A percentile compares a stretch with the other conserved stretches of the same genome.
These are phyloP conservation scores for Emericellopsis terricola DNA, from an alignment of 495 filamentous ascomycete species.

Conservation along the genomic window DNA sequence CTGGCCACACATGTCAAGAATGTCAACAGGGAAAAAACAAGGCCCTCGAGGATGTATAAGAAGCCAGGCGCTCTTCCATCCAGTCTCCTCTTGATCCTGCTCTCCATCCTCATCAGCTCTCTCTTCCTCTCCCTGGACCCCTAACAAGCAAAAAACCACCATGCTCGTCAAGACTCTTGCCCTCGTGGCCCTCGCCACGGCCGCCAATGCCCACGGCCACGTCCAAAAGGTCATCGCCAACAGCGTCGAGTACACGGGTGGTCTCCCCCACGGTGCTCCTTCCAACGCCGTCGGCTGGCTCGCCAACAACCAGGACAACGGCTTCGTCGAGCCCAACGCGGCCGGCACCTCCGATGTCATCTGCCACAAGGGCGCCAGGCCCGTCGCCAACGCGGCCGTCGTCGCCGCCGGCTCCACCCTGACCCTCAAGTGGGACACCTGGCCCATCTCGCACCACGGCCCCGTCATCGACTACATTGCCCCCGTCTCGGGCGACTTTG, in stretches of 20 bases:
- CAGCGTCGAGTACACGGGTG: conserved; percentile 28
- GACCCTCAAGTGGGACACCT: conserved; percentile 32
- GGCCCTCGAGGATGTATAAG: too few species aligned
- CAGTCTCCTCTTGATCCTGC: too few species aligned
- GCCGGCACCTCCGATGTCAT: conserved; percentile 27
- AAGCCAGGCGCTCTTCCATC: too few species aligned
- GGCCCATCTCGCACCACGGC: conserved; percentile 30
- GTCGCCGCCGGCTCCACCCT: conserved; percentile 29
- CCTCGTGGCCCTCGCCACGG: conserved; percentile 26
- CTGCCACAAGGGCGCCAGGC: conserved; percentile 27
- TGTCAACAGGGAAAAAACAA: too few species aligned
- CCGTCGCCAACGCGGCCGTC: conserved; percentile 19
- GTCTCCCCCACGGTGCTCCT: conserved; percentile 26
- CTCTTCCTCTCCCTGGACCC: too few species aligned
- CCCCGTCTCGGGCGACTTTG: conserved; percentile 52
- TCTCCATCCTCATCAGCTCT: too few species aligned
- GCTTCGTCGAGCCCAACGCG: conserved; percentile 33
- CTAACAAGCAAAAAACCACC: background rate
- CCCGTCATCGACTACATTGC: conserved; percentile 65
- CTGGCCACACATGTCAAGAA: too few species aligned
- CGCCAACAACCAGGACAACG: conserved; percentile 29
- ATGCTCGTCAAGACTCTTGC: conserved; percentile 5
- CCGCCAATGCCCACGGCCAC: conserved; percentile 43
- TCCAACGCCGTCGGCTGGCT: conserved; percentile 38
- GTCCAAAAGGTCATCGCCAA: conserved; percentile 40